phyloP scores from a whole-genome alignment of 495 filamentous ascomycete species.

The Saxophila tyrrhenica region DNA sequence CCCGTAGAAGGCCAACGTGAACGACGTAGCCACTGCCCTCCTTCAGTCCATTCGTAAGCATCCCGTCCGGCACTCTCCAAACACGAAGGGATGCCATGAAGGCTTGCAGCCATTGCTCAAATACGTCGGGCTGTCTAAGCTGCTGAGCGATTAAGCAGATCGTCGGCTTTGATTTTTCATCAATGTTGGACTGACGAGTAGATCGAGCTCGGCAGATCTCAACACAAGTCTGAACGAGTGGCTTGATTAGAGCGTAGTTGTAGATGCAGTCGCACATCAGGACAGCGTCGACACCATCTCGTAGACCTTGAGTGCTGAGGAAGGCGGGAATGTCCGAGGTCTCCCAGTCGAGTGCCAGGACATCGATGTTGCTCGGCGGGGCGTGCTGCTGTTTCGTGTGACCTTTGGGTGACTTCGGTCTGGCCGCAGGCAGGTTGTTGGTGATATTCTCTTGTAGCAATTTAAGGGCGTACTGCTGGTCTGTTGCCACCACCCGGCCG shows the following conservation, averaged over 20 bases:
- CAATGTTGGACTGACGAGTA: background rate
- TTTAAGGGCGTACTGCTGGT: conserved; percentile 74
- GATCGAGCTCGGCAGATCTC: conserved; percentile 55
- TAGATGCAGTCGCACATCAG: conserved; percentile 35
- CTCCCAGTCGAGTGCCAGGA: conserved; percentile 62
- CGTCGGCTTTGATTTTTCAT: conserved; percentile 32
- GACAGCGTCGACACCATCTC: conserved; percentile 32
- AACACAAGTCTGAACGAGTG: conserved; percentile 75
- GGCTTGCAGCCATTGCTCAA: conserved; percentile 65
- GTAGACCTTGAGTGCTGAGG: conserved; percentile 1
- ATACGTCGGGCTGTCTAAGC: conserved; percentile 69
- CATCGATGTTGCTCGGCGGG: conserved; percentile 29
- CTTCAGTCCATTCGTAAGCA: conserved; percentile 44
- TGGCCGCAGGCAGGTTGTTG: conserved; percentile 38
- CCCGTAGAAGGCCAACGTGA: conserved; percentile 48
- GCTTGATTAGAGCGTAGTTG: conserved; percentile 51
- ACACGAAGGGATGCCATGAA: conserved; percentile 56
- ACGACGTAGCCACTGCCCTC: conserved; percentile 53
- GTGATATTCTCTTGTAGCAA: conserved; percentile 63
- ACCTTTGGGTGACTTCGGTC: background rate
- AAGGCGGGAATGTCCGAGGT: conserved; percentile 10
- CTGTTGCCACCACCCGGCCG: conserved; percentile 63
- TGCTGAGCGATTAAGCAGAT: conserved; percentile 75
- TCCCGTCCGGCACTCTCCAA: conserved; percentile 62
- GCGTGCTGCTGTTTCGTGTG: background rate